These are phyloP conservation scores for Crithidia fasciculata DNA, from an alignment of 208 protist species.

Conservation along the genomic window DNA sequence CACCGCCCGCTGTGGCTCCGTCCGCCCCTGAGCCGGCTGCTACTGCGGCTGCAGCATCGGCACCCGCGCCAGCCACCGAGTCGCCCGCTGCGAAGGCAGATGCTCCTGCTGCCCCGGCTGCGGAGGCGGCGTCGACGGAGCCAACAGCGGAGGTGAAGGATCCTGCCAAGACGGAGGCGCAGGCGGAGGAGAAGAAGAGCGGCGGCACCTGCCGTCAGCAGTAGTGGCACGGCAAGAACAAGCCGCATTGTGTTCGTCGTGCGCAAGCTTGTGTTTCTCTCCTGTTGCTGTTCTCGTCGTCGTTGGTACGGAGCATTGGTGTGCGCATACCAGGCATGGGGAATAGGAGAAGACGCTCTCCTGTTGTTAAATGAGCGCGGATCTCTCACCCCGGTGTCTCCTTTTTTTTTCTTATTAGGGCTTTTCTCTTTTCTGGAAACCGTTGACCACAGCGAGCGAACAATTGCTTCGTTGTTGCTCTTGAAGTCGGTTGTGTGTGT, in stretches of 20 bases:
- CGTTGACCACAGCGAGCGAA: too few species aligned
- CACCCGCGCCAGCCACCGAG: too few species aligned
- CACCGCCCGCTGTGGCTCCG: not conserved
- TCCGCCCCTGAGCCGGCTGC: not conserved
- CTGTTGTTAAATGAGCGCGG: too few species aligned
- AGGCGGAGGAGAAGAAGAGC: constrained; percentile 27
- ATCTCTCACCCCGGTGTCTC: too few species aligned
- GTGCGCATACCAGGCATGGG: too few species aligned
- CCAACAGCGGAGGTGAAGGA: constrained; percentile 1
- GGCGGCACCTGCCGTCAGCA: constrained; percentile 32
- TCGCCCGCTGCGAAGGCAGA: not conserved
- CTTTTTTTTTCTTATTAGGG: constrained; percentile 8
- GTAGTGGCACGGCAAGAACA: constrained; percentile 4
- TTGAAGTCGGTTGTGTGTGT: too few species aligned
- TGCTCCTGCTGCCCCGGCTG: not conserved
- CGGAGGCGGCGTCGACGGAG: not conserved
- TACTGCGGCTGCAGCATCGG: not conserved
- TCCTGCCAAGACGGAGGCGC: constrained; percentile 1
- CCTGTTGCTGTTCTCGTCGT: too few species aligned
- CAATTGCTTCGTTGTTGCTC: too few species aligned
- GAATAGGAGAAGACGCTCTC: too few species aligned
- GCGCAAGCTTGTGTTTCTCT: not conserved
- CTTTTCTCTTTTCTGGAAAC: not conserved
- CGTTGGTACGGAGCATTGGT: too few species aligned
- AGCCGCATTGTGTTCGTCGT: not conserved